Conservation (phyloP, 75 land plant species). For the Pinus taeda region DNA sequence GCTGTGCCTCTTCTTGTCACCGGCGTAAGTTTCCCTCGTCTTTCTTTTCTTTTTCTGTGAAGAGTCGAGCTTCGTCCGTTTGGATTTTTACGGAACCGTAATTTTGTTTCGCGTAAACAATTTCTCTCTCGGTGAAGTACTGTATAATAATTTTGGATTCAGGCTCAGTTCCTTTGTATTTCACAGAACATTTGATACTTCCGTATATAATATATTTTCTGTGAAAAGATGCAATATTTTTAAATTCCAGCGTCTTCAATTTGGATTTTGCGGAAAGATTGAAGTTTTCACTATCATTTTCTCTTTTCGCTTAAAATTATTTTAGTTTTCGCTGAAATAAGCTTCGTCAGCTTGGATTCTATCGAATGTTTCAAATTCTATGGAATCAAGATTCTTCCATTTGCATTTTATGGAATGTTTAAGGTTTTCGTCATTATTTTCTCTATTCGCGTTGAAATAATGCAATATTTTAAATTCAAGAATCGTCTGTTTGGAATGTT, state of each 20-base stretch:
- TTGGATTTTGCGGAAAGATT: neutral
- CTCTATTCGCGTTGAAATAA: neutral
- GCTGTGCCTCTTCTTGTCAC: conserved; percentile 42
- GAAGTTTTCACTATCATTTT: neutral
- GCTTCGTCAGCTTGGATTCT: neutral
- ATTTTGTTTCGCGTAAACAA: neutral
- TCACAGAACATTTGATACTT: neutral
- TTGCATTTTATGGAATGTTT: neutral
- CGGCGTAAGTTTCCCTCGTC: conserved; percentile 22
- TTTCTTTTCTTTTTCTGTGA: neutral
- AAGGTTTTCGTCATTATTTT: neutral
- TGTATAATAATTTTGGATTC: neutral
- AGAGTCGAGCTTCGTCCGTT: neutral
- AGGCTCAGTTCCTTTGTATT: neutral
- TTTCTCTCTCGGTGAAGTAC: neutral
- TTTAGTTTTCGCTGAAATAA: neutral
- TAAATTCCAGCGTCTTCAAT: neutral
- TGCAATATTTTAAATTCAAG: neutral
- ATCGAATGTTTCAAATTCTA: neutral
- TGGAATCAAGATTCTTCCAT: neutral
- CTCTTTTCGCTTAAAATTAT: neutral
- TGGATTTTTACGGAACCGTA: neutral
- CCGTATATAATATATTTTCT: neutral
- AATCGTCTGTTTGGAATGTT: neutral
- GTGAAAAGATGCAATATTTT: neutral